phyloP scores from a whole-genome alignment of 768 basidiomycete species.

The Leccinum rimulosum region DNA sequence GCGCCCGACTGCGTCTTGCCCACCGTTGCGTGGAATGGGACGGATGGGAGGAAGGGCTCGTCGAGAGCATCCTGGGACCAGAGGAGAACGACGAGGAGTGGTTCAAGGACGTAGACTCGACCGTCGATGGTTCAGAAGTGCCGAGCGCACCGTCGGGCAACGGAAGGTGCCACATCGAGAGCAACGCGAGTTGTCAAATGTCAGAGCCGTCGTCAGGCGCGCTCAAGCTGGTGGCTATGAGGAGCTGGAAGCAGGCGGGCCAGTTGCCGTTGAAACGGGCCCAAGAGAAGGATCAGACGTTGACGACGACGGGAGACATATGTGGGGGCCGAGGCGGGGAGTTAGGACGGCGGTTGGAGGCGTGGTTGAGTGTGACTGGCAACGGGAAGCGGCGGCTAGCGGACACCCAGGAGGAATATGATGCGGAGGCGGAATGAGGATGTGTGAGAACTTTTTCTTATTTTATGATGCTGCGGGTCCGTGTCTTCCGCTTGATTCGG shows the following conservation, averaged over 20 bases:
- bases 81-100: slow-evolving; percentile 72
- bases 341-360: slow-evolving; percentile 71
- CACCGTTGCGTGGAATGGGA: slow-evolving; percentile 88
- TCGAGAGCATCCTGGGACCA: slow-evolving; percentile 70
- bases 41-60: slow-evolving; percentile 86
- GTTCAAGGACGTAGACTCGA: slow-evolving; percentile 46
- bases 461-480: neutral
- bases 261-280: slow-evolving; percentile 57
- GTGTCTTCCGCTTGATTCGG: neutral
- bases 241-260: slow-evolving; percentile 37
- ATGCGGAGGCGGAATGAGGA: slow-evolving; percentile 13
- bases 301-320: slow-evolving; percentile 70
- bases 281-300: slow-evolving; percentile 65
- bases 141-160: slow-evolving; percentile 13
- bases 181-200: neutral
- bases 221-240: slow-evolving; percentile 26
- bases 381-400: slow-evolving; percentile 16
- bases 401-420: slow-evolving; percentile 15
- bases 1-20: slow-evolving; percentile 66
- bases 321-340: slow-evolving; percentile 81
- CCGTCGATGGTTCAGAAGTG: slow-evolving; percentile 18
- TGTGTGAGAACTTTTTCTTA: neutral
- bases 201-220: slow-evolving; percentile 20
- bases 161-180: neutral
- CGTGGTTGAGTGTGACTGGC: slow-evolving; percentile 55